Percentiles rank a stretch among this genome's conserved stretches.
Evolutionary conservation across 2,329 filamentous ascomycete species (phyloP).

Genomic region (Didymella sp.): DNA sequence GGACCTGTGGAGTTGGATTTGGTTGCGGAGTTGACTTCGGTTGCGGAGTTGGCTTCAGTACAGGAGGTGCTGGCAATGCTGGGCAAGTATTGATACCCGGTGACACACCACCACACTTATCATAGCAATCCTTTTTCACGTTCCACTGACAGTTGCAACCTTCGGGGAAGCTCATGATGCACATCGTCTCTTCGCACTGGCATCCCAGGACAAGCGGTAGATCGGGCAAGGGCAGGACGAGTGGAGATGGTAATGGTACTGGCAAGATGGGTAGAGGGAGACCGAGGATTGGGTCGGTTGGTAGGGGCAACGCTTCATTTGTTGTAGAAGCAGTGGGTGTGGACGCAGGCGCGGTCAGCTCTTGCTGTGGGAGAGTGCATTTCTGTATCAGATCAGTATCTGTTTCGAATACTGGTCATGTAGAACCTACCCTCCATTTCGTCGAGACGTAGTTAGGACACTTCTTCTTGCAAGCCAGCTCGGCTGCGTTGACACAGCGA

Average conservation of each 20-base stretch:
- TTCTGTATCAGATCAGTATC: neutral
- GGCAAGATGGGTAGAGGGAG: slow-evolving; percentile 1
- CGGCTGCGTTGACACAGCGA: slow-evolving; percentile 36
- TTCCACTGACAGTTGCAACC: slow-evolving; percentile 41
- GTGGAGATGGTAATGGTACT: neutral
- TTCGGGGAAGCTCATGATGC: slow-evolving; percentile 33
- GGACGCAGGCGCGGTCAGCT: neutral
- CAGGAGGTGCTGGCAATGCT: neutral
- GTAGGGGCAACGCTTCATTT: neutral
- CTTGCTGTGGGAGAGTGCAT: neutral
- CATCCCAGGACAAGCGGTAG: slow-evolving; percentile 15
- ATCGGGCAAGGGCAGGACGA: slow-evolving; percentile 1
- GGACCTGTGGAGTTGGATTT: neutral
- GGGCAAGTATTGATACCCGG: slow-evolving; percentile 27
- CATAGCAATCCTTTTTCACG: slow-evolving; percentile 32
- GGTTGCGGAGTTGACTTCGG: neutral
- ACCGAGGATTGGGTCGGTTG: slow-evolving; percentile 1
- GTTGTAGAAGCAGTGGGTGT: neutral
- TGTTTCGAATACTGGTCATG: no score
- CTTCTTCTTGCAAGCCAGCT: slow-evolving; percentile 30
- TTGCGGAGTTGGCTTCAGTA: neutral
- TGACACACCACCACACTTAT: slow-evolving; percentile 37
- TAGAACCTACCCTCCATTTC: slow-evolving; percentile 17
- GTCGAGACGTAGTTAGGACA: slow-evolving; percentile 37
- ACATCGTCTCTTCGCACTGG: slow-evolving; percentile 28